A percentile compares a stretch with the other conserved stretches of the same genome.
Conservation (phyloP, 352 stramenopile species). For the Pythium brassicae region DNA sequence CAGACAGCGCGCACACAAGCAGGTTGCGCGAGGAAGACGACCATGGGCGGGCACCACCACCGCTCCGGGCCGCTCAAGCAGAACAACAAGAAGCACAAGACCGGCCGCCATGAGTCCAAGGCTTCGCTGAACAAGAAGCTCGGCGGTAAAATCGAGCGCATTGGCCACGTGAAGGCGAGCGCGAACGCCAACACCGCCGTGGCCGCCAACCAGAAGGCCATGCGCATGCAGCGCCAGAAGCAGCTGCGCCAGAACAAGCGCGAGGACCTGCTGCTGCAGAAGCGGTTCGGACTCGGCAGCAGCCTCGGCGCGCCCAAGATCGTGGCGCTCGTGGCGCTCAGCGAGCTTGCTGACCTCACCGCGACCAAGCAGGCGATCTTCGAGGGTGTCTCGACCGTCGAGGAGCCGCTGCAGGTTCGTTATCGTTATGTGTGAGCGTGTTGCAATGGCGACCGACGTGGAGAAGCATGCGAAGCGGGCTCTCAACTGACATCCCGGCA, state of each 20-base stretch:
- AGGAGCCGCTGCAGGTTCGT: conserved; percentile 36
- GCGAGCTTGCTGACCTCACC: conserved; percentile 50
- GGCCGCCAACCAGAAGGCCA: conserved; percentile 62
- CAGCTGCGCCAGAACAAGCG: conserved; percentile 82
- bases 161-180: conserved; percentile 31
- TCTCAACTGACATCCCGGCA: not conserved
- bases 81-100: conserved; percentile 92
- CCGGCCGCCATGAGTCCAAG: conserved; percentile 81
- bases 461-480: no score
- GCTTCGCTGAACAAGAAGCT: conserved; percentile 54
- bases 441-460: not conserved
- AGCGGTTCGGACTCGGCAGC: conserved; percentile 74
- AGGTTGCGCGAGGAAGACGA: not conserved
- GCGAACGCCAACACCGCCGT: conserved; percentile 42
- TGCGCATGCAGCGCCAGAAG: conserved; percentile 80
- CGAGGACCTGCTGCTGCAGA: conserved; percentile 79
- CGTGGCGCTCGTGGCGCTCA: conserved; percentile 80
- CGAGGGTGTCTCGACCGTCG: conserved; percentile 47
- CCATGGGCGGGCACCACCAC: conserved; percentile 79
- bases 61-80: conserved; percentile 87
- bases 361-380: conserved; percentile 66
- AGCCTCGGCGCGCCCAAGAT: conserved; percentile 76
- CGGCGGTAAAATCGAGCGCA: conserved; percentile 73
- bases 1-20: not conserved
- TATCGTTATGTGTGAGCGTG: not conserved